Evolutionary conservation across 208 protist species (phyloP), one percentile per base, ranked within the genome.

Genomic region (Leishmania turanica): DNA sequence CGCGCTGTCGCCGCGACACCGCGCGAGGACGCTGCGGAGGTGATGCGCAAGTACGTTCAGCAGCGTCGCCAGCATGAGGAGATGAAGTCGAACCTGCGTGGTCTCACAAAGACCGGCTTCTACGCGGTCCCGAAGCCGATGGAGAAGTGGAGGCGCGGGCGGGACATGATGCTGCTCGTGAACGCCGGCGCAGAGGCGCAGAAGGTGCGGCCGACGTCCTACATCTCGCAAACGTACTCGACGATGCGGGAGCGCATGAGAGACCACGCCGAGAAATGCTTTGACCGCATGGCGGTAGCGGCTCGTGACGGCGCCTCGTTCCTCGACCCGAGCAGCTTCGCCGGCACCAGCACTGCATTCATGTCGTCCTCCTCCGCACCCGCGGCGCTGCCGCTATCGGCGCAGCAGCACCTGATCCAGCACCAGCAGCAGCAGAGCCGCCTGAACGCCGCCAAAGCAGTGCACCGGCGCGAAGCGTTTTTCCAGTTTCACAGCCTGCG

Each of bases 131-230:
- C 82, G 27, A 86, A 74, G 68, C 80, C 83, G 60, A 75, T 97
- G 85, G 91, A 92, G 80, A 87, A 89, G 75, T 97, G 93, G 92
- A 84, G 82, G 8, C 89, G 83, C 40, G 87, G 85, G 56, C 90
- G 91, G 27, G 91, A 95, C 80, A 82, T 95, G 78, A 90, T 95
- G 88, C 85, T 92, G 58, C 77, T 97, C n/a, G 79, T 89, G 31
- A 84, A 87, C 77, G 77, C 81, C 34, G 73, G 79, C 21, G 76
- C 75, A 7, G 89, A 94, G 77, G 88, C 82, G 49, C 93, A 95
- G 81, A 86, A 77, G 31, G 90, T 92, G 68, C 66, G 75, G 65
- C 84, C 88, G 11, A 83, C 72, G 2, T 90, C 87, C 15, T 94
- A 88, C 82, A 84, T 92, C 53, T 87, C 90, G 15, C 88, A 90